Evolutionary conservation across 345 rosid genomes (phyloP).

Genomic region (Salix suchowensis): DNA sequence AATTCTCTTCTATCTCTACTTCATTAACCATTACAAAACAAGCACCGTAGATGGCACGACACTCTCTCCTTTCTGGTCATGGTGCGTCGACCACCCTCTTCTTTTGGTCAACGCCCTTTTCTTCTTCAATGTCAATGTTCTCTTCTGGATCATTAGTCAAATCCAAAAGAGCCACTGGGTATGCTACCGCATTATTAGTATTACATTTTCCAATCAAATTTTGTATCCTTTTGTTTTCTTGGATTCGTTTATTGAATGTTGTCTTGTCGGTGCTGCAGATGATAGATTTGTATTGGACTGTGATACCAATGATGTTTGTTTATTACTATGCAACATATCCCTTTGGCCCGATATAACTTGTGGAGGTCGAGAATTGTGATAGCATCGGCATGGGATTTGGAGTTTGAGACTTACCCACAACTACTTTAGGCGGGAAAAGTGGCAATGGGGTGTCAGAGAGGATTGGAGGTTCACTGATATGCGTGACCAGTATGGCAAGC

Average conservation of each 20-base stretch:
- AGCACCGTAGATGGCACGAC: not conserved
- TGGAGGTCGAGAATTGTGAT: constrained; percentile 69
- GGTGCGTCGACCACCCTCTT: constrained; percentile 82
- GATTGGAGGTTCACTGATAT: constrained; percentile 94
- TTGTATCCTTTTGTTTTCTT: not conserved
- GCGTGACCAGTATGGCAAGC: constrained; percentile 70
- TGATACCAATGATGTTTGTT: constrained; percentile 75
- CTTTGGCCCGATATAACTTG: constrained; percentile 47
- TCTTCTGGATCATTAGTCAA: constrained; percentile 81
- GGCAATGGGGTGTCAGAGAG: constrained; percentile 96
- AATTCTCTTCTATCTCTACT: constrained; percentile 52
- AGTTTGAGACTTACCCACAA: constrained; percentile 73
- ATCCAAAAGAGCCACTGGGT: constrained; percentile 89
- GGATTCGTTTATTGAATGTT: constrained; percentile 1
- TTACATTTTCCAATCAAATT: not conserved
- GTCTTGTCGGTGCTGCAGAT: constrained; percentile 38
- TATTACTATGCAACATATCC: constrained; percentile 74
- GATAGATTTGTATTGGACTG: constrained; percentile 95
- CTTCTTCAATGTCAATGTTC: constrained; percentile 86
- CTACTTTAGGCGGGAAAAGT: constrained; percentile 89
- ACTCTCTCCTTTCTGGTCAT: constrained; percentile 43
- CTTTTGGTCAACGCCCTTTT: constrained; percentile 70
- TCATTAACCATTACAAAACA: constrained; percentile 38
- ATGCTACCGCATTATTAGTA: not conserved
- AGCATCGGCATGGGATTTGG: constrained; percentile 73